Conservation (phyloP, 2,329 filamentous ascomycete genomes). For the Fulvia fulva region DNA sequence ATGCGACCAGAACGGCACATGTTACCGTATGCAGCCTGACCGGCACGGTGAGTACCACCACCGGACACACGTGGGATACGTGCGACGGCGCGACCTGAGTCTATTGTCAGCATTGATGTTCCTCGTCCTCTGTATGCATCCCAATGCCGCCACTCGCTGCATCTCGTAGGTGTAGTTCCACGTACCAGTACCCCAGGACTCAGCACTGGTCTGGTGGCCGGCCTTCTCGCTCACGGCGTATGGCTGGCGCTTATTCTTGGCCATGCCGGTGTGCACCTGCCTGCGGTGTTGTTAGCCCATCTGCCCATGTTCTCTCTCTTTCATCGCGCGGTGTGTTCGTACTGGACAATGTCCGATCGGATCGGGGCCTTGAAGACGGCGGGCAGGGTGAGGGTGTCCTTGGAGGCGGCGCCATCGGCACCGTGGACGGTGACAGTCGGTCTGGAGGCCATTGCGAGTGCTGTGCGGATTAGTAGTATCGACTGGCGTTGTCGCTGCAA, state of each 20-base stretch:
- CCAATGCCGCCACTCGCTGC: neutral
- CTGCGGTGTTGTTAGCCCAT: constrained; percentile 39
- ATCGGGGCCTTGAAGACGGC: constrained; percentile 97
- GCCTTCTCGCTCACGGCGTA: constrained; percentile 99
- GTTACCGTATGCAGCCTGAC: constrained; percentile 99
- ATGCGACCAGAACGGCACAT: constrained; percentile 99
- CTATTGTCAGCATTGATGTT: constrained; percentile 18
- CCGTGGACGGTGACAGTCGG: constrained; percentile 96
- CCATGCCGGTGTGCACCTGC: constrained; percentile 92
- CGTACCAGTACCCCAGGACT: constrained; percentile 98
- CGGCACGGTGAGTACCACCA: constrained; percentile 99
- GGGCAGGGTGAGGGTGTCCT: constrained; percentile 85
- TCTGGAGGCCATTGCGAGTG: constrained; percentile 75
- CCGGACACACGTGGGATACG: constrained; percentile 99
- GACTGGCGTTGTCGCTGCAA: neutral
- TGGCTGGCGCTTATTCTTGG: constrained; percentile 99
- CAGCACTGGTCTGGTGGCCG: constrained; percentile 98
- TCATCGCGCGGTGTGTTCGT: constrained; percentile 43
- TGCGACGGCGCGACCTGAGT: constrained; percentile 88
- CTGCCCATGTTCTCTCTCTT: constrained; percentile 9
- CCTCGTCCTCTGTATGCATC: constrained; percentile 3
- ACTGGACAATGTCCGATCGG: constrained; percentile 98
- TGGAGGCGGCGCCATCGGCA: constrained; percentile 89
- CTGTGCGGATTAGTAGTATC: constrained; percentile 7
- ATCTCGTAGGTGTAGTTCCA: constrained; percentile 17